These are phyloP conservation scores for Calonectria honghensis DNA, from an alignment of 2,329 filamentous ascomycete species.

Conservation along the genomic window DNA sequence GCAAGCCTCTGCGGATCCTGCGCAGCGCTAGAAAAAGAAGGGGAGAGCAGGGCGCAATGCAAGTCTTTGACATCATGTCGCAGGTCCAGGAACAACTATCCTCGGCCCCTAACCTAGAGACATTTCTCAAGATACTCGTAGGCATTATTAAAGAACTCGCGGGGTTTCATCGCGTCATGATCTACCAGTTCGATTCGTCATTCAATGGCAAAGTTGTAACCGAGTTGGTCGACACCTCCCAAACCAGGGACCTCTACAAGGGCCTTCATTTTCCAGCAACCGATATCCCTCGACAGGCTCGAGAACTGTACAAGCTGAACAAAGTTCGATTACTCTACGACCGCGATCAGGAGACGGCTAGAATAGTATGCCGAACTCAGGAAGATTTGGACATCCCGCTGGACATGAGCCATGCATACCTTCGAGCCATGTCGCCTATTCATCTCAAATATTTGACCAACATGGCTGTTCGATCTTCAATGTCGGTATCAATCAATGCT, in stretches of 20 bases:
- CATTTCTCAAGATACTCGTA: constrained; percentile 86
- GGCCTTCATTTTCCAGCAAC: constrained; percentile 92
- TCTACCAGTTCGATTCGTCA: constrained; percentile 89
- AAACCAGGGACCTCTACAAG: constrained; percentile 89
- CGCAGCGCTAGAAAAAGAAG: constrained; percentile 84
- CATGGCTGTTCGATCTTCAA: constrained; percentile 94
- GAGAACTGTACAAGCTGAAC: constrained; percentile 93
- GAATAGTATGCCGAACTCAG: constrained; percentile 85
- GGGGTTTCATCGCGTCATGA: constrained; percentile 93
- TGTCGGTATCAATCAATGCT: constrained; percentile 94
- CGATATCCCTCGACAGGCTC: constrained; percentile 89
- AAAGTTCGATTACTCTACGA: constrained; percentile 93
- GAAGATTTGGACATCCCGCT: constrained; percentile 85
- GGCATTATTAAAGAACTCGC: constrained; percentile 93
- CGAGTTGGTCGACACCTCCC: constrained; percentile 86
- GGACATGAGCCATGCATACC: constrained; percentile 89
- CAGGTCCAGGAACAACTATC: constrained; percentile 93
- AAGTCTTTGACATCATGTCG: constrained; percentile 93
- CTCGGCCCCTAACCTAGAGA: constrained; percentile 80
- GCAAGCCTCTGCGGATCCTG: constrained; percentile 85
- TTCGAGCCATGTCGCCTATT: constrained; percentile 93
- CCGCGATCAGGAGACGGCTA: constrained; percentile 84
- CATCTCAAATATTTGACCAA: constrained; percentile 91
- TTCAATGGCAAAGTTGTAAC: constrained; percentile 93
- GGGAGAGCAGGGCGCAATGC: constrained; percentile 89